A percentile compares a stretch with the other conserved stretches of the same genome.
Conservation (phyloP, 768 basidiomycete genomes). For the Lactarius trivialis region DNA sequence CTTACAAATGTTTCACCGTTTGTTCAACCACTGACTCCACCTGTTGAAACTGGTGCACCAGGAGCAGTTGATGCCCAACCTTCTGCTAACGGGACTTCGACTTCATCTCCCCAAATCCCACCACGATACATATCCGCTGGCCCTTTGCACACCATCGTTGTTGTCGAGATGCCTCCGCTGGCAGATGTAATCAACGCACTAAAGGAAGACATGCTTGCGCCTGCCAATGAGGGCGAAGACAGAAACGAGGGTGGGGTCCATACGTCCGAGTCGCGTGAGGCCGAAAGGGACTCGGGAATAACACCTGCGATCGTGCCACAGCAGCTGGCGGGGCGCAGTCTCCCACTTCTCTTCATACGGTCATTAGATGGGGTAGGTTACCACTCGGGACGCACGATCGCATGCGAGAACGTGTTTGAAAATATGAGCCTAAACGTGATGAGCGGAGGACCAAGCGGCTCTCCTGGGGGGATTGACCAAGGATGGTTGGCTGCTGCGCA, state of each 20-base stretch:
- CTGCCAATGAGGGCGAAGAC: conserved; percentile 32
- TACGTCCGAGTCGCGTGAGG: conserved; percentile 9
- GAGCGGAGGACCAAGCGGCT: conserved; percentile 36
- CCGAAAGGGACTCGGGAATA: conserved; percentile 18
- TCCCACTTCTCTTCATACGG: conserved; percentile 78
- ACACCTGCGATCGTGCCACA: conserved; percentile 29
- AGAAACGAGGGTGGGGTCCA: conserved; percentile 26
- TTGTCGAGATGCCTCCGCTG: conserved; percentile 79
- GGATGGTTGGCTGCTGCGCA: conserved; percentile 73
- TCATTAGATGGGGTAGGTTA: conserved; percentile 82
- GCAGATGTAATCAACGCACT: conserved; percentile 71
- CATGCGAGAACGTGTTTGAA: conserved; percentile 77
- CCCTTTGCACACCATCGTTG: conserved; percentile 70
- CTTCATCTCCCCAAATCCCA: conserved; percentile 23
- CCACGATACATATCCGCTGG: conserved; percentile 48
- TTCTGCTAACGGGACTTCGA: conserved; percentile 10
- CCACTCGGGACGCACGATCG: conserved; percentile 78
- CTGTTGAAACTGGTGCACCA: conserved; percentile 27
- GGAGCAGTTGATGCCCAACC: conserved; percentile 13
- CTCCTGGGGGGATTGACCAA: conserved; percentile 45
- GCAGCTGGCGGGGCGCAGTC: conserved; percentile 58
- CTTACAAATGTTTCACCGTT: conserved; percentile 58
- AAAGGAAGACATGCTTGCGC: conserved; percentile 58
- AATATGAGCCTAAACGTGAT: conserved; percentile 55
- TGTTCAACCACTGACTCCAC: conserved; percentile 38